A percentile compares a stretch with the other conserved stretches of the same genome.
phyloP scores from a whole-genome alignment of 2,329 filamentous ascomycete species.

The Penicillium sp. region DNA sequence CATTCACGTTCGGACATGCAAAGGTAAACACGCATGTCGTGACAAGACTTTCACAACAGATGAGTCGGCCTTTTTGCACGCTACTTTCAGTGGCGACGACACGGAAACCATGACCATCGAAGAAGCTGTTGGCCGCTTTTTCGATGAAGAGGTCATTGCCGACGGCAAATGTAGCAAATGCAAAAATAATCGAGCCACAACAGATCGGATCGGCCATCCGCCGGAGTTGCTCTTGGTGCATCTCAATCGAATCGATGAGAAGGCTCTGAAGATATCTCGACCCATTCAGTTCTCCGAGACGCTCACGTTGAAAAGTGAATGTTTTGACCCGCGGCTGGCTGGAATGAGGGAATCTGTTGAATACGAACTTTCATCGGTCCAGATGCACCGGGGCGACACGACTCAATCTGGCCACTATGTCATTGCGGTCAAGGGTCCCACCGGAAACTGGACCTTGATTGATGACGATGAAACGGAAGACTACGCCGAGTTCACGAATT shows the following conservation, averaged over 20 bases:
- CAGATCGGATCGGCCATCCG: constrained; percentile 7
- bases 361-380: constrained; percentile 29
- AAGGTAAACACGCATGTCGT: background rate
- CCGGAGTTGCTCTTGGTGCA: constrained; percentile 26
- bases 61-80: too few species aligned
- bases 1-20: background rate
- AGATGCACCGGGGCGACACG: constrained; percentile 18
- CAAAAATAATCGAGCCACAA: background rate
- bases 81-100: too few species aligned
- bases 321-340: constrained; percentile 6
- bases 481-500: background rate
- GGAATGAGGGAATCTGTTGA: constrained; percentile 4
- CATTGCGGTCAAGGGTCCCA: constrained; percentile 20
- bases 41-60: too few species aligned
- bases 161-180: constrained; percentile 7
- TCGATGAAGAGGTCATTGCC: background rate
- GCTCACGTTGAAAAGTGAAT: background rate
- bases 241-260: constrained; percentile 14
- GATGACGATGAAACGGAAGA: constrained; percentile 9
- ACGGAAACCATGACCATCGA: too few species aligned
- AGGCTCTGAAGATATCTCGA: background rate
- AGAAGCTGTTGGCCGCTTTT: too few species aligned
- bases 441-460: constrained; percentile 17
- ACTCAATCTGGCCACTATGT: constrained; percentile 24
- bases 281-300: background rate